Evolutionary conservation across 768 basidiomycete genomes (phyloP), one percentile per base, ranked within the genome.

Genomic region (Hirschioporus abietinus): DNA sequence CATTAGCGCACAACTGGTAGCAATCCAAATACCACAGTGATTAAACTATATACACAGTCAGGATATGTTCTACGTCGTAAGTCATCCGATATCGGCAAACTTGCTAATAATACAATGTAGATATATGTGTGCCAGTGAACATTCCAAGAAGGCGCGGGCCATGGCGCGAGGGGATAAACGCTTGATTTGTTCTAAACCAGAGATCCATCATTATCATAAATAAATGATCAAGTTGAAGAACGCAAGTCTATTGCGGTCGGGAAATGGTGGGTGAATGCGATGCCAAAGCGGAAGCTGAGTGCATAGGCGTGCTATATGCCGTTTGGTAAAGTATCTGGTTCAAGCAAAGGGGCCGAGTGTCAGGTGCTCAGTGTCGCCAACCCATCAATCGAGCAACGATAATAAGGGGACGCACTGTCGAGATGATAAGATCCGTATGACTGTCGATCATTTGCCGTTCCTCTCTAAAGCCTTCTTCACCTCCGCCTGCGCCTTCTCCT

Each of bases 401-500:
- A 52, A 52, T 20, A 52, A 20, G 42, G 42, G 42, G 42, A 1
- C 42, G 42, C 20, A 52, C 42, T 52, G 42, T 52, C 20, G 42
- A 52, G 42, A 52, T 52, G 42, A 1, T 52, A 52, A 52, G 42
- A 52, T 52, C 42, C 20, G 42, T 52, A 52, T 52, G 42, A 52
- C 15, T 15, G 42, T 20, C 42, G 42, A 52, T 52, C 42, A 52
- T 52, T 52, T 52, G 42, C 42, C 12, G 42, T 20, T 52, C 42
- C 42, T 52, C 42, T 52, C 42, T 20, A 52, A 15, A 52, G 42
- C 42, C 42, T 52, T 52, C 42, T 52, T 52, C 42, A 15, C 42
- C 42, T 65, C 25, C 24, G 36, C 64, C 66, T 71, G 73, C 64
- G 71, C 67, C 18, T 64, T 57, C 35, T 73, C 79, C 60, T 72